Percentiles rank a stretch among this genome's conserved stretches.
phyloP scores from a whole-genome alignment of 23 red algal species.

The Gracilariopsis chorda region DNA sequence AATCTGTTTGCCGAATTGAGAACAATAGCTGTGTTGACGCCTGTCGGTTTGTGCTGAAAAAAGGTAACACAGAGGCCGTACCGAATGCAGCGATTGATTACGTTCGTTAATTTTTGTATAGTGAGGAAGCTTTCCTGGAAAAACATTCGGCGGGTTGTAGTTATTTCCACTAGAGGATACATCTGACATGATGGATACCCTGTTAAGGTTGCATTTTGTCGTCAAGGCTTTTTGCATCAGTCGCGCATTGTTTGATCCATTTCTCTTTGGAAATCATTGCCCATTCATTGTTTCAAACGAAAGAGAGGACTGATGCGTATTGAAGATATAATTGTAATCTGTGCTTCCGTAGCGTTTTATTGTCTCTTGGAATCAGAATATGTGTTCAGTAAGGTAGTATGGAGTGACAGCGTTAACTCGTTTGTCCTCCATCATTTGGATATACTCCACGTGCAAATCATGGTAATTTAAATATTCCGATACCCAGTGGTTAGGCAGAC shows the following conservation, averaged over 20 bases:
- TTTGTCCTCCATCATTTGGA: background rate
- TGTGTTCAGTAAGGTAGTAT: background rate
- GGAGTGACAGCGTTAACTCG: background rate
- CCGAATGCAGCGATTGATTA: background rate
- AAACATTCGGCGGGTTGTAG: slow-evolving; percentile 26
- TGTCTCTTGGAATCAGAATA: background rate
- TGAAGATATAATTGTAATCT: background rate
- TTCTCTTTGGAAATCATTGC: background rate
- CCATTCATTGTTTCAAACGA: background rate
- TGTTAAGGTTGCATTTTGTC: background rate
- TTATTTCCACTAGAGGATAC: background rate
- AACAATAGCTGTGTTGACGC: slow-evolving; percentile 4
- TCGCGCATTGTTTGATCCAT: background rate
- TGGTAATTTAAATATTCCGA: no score
- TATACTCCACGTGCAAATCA: background rate
- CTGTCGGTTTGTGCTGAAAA: slow-evolving; percentile 6
- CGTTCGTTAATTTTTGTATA: background rate
- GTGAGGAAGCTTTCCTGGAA: slow-evolving; percentile 12
- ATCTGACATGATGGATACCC: background rate
- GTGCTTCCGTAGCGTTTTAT: background rate
- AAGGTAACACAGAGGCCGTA: background rate
- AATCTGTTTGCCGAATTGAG: slow-evolving; percentile 19
- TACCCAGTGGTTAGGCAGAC: no score
- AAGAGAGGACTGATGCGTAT: background rate
- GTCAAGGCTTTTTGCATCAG: background rate